Evolutionary conservation across 202 grass and related monocot species (phyloP).

Genomic region (Setaria italica): DNA sequence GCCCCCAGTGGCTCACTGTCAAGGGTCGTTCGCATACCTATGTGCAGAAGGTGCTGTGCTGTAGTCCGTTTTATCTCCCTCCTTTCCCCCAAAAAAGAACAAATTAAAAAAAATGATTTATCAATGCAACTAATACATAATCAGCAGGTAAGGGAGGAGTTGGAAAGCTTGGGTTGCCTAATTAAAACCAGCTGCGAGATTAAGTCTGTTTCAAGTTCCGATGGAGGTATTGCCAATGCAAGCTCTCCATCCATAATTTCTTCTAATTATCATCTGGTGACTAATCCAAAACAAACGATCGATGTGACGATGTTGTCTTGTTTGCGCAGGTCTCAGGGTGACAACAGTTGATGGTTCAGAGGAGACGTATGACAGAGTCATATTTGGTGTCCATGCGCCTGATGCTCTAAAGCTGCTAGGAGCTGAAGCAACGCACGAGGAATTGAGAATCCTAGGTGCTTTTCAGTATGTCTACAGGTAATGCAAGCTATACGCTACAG

Average conservation of each 20-base stretch:
- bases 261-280: not conserved
- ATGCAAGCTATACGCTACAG: not conserved
- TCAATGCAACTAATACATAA: constrained; percentile 13
- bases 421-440: constrained; percentile 72
- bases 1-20: constrained; percentile 89
- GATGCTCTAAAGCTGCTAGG: constrained; percentile 84
- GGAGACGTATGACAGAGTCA: constrained; percentile 64
- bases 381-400: constrained; percentile 75
- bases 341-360: constrained; percentile 55
- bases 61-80: not conserved
- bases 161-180: constrained; percentile 70
- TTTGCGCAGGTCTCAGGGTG: constrained; percentile 59
- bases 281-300: constrained; percentile 1
- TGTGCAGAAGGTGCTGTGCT: constrained; percentile 65
- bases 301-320: not conserved
- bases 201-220: constrained; percentile 58
- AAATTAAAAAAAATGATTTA: constrained; percentile 1
- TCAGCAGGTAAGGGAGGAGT: constrained; percentile 69
- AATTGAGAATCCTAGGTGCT: constrained; percentile 74
- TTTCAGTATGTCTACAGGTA: constrained; percentile 85
- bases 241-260: not conserved
- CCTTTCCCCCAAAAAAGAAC: not conserved
- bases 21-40: constrained; percentile 81
- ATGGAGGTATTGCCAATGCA: constrained; percentile 53
- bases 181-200: constrained; percentile 75